Percentiles rank a stretch among this genome's conserved stretches.
Evolutionary conservation across 345 rosid species (phyloP).

Genomic region (Kandelia obovata): DNA sequence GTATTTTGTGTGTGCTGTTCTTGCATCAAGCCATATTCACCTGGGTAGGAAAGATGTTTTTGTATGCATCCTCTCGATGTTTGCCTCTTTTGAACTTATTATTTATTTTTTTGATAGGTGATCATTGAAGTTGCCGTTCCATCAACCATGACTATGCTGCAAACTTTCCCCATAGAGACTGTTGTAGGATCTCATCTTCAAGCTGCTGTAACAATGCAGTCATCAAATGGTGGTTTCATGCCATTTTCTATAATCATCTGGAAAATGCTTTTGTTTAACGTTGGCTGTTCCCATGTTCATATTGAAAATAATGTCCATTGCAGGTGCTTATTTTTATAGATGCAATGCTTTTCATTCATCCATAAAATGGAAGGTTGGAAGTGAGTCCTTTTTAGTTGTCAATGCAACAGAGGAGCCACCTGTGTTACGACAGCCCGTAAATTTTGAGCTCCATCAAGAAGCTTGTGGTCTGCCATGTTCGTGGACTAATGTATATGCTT

Average conservation of each 20-base stretch:
- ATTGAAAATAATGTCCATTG: slow-evolving; percentile 25
- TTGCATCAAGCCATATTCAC: not conserved
- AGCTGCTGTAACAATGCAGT: slow-evolving; percentile 81
- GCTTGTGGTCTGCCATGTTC: slow-evolving; percentile 69
- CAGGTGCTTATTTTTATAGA: slow-evolving; percentile 68
- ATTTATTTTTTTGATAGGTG: slow-evolving; percentile 39
- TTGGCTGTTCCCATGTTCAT: slow-evolving; percentile 17
- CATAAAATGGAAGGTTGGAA: slow-evolving; percentile 72
- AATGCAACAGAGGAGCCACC: slow-evolving; percentile 49
- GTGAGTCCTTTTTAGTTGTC: slow-evolving; percentile 56
- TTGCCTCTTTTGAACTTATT: slow-evolving; percentile 15
- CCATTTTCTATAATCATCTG: slow-evolving; percentile 14
- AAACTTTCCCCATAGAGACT: slow-evolving; percentile 74
- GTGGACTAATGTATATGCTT: slow-evolving; percentile 58
- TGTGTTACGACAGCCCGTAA: slow-evolving; percentile 30
- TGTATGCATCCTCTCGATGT: not conserved
- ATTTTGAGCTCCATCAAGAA: slow-evolving; percentile 25
- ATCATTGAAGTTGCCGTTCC: slow-evolving; percentile 76
- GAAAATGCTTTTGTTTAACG: slow-evolving; percentile 22
- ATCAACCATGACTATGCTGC: slow-evolving; percentile 72
- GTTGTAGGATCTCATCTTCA: slow-evolving; percentile 72
- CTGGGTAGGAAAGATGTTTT: not conserved
- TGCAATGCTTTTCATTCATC: slow-evolving; percentile 77
- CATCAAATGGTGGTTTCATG: slow-evolving; percentile 54
- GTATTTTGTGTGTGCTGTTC: not conserved